Evolutionary conservation across 1,139 yeast genomes (phyloP).

Genomic region (Yamadazyma diospyri): DNA sequence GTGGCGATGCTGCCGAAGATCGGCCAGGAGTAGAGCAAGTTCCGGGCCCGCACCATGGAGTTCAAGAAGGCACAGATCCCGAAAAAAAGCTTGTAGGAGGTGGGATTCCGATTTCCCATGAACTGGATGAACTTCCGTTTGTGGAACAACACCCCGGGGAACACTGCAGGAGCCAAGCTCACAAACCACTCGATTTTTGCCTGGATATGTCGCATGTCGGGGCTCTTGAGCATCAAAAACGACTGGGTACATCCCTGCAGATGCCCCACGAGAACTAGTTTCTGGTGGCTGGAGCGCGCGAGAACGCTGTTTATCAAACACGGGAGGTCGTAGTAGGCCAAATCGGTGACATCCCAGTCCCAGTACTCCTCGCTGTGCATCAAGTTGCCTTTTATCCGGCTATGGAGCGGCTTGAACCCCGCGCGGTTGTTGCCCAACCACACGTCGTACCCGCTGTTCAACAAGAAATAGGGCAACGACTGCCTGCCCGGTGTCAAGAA

Average conservation of each 20-base stretch:
- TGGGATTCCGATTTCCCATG: constrained; percentile 39
- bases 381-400: constrained; percentile 31
- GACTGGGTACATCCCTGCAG: constrained; percentile 93
- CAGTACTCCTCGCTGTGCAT: constrained; percentile 54
- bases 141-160: constrained; percentile 71
- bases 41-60: constrained; percentile 50
- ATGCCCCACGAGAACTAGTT: constrained; percentile 71
- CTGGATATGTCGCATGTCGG: constrained; percentile 28
- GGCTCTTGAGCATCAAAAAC: constrained; percentile 51
- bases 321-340: constrained; percentile 77
- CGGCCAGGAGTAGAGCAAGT: constrained; percentile 38
- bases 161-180: constrained; percentile 87
- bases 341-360: constrained; percentile 85
- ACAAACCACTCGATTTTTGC: constrained; percentile 62
- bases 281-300: constrained; percentile 35
- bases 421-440: constrained; percentile 94
- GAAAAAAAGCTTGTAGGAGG: constrained; percentile 45
- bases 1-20: constrained; percentile 66
- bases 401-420: constrained; percentile 71
- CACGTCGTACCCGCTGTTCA: constrained; percentile 71
- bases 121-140: constrained; percentile 56
- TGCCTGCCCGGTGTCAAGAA: constrained; percentile 74
- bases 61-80: constrained; percentile 64
- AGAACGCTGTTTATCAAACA: constrained; percentile 64
- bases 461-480: constrained; percentile 66